Evolutionary conservation across 2,329 filamentous ascomycete species (phyloP).

Genomic region (Fusarium bactridioides): DNA sequence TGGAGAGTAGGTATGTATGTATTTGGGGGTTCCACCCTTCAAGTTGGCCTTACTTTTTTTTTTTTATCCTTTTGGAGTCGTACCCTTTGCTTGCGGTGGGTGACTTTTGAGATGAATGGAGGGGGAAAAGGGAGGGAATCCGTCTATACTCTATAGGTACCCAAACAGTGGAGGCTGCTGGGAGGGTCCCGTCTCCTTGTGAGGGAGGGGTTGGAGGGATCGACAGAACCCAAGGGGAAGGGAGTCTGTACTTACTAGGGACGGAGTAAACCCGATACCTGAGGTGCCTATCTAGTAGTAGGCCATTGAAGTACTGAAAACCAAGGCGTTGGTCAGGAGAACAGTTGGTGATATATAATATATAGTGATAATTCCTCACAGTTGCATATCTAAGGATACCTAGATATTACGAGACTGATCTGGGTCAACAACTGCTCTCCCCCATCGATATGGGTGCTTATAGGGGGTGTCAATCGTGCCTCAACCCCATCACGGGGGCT

Average conservation of each 20-base stretch:
- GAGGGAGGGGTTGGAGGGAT: constrained; percentile 14
- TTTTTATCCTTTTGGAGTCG: not conserved
- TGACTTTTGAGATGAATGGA: not conserved
- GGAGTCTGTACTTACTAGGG: not conserved
- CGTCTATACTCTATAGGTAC: not conserved
- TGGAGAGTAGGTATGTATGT: not conserved
- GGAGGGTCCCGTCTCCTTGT: not conserved
- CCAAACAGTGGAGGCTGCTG: not conserved
- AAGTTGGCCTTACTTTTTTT: constrained; percentile 11
- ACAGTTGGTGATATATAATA: not conserved
- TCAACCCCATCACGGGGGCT: constrained; percentile 15
- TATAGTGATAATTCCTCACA: not conserved
- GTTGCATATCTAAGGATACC: not conserved
- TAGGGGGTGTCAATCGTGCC: constrained; percentile 17
- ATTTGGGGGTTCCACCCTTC: constrained; percentile 10
- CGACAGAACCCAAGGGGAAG: constrained; percentile 1
- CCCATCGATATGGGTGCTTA: not conserved
- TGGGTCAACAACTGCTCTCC: not conserved
- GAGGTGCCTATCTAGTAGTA: too few species aligned
- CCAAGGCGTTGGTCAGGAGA: not conserved
- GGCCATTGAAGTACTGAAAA: not conserved
- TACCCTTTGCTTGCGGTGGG: not conserved
- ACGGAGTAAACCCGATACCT: not conserved
- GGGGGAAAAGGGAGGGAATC: not conserved
- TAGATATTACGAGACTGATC: not conserved